Conservation (phyloP, 495 filamentous ascomycete species). For the Podospora bellae-mahoneyi region DNA sequence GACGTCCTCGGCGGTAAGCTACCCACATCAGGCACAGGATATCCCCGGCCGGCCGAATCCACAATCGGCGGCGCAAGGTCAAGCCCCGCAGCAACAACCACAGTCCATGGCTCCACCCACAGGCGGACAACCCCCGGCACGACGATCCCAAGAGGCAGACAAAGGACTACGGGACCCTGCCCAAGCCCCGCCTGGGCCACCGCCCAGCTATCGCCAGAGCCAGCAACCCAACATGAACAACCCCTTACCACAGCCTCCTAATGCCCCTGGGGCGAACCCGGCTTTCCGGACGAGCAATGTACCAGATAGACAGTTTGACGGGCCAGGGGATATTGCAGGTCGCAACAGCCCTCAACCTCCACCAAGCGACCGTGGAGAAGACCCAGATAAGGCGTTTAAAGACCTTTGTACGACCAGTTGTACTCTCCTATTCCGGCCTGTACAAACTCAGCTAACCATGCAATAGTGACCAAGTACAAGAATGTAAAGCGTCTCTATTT, state of each 20-base stretch:
- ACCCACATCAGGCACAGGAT: slow-evolving; percentile 37
- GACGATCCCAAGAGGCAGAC: slow-evolving; percentile 45
- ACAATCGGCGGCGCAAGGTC: slow-evolving; percentile 27
- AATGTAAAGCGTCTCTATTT: slow-evolving; percentile 98
- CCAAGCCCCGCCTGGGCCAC: slow-evolving; percentile 44
- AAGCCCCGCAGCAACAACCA: slow-evolving; percentile 34
- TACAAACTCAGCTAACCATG: slow-evolving; percentile 14
- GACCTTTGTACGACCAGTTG: slow-evolving; percentile 58
- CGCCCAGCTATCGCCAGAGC: slow-evolving; percentile 48
- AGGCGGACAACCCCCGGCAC: slow-evolving; percentile 42
- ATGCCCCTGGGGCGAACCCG: slow-evolving; percentile 30
- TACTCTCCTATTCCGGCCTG: not conserved
- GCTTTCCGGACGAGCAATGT: slow-evolving; percentile 42
- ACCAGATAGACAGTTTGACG: slow-evolving; percentile 41
- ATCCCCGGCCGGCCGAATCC: slow-evolving; percentile 31
- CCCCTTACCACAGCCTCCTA: slow-evolving; percentile 41
- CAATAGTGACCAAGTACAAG: slow-evolving; percentile 84
- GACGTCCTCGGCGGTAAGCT: slow-evolving; percentile 36
- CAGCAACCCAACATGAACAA: slow-evolving; percentile 44
- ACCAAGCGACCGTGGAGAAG: slow-evolving; percentile 48
- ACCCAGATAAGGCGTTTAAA: slow-evolving; percentile 55
- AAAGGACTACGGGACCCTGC: slow-evolving; percentile 39
- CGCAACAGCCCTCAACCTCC: slow-evolving; percentile 60
- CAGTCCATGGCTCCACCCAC: slow-evolving; percentile 50
- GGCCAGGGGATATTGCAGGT: slow-evolving; percentile 44